Base-by-base conservation (phyloP, 2,329 filamentous ascomycete genomes). In the Alternaria viburni region DNA sequence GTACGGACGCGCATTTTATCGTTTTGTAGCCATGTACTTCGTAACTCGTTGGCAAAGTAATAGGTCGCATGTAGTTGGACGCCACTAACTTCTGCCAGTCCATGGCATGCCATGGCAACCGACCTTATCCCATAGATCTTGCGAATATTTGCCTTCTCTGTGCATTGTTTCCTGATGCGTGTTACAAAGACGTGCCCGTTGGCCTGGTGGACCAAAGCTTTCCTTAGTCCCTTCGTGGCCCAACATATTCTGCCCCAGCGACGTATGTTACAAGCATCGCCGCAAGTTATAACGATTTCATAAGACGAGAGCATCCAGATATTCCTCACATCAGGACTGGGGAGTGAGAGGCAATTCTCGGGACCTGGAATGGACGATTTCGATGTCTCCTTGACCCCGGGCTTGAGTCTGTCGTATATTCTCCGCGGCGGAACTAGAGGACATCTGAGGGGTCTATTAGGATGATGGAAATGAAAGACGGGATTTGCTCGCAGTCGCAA, bases 371-470 rank as follows among this genome's bases (percentile, higher is more conserved):
- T 47, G 25, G 4, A 45, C 25, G 15, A 46, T 46, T 12, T 26
- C 36, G 52, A 32, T 43, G 11, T 56, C 44, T 23, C 28, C 17
- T 12, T 10, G 12, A 32, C 9, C 17, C 25, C 25, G 17, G 12
- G 12, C 19, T 17, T 59, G 45, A 13, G 30, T 44, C 45, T 43
- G 15, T 36, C 55, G 55, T 54, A 59, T 41, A 10, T 59, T 41
- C n/a, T 59, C 49, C 21, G 49, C 50, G 30, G 49, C 43, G 43
- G 45, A 57, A n/a, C 25, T 30, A 19, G 44, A 57, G 25, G 21
- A 59, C 23, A 62, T 46, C 65, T 63, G 54, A 21, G 9, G 15
- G 19, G 13, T 25, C 61, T 15, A 56, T 65, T 57, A 62, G 60
- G 64, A 46, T 21, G 21, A 57, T 26, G 52, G 52, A 52, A 49